phyloP scores from a whole-genome alignment of 148 eudicot genomes.

The Vaccinium macrocarpon region DNA sequence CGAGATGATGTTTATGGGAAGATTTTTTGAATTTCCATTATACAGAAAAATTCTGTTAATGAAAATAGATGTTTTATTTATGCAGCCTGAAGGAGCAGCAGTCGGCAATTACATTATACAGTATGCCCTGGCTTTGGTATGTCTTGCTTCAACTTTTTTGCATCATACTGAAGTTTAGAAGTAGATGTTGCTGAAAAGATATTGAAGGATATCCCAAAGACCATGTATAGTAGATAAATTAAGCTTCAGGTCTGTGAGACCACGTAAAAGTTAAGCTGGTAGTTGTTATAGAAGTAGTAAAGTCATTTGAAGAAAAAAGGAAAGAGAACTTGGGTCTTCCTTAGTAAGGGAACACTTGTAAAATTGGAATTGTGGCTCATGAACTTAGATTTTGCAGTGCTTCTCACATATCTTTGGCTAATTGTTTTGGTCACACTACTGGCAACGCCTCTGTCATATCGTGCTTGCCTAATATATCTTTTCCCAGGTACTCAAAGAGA shows the following conservation, averaged over 20 bases:
- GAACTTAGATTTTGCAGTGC: neutral
- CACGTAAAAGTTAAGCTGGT: neutral
- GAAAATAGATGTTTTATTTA: slow-evolving; percentile 14
- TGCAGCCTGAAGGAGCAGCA: slow-evolving; percentile 99
- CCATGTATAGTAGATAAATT: neutral
- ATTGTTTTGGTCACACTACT: neutral
- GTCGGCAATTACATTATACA: slow-evolving; percentile 84
- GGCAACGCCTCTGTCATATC: neutral
- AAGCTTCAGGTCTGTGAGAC: neutral
- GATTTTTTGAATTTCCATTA: neutral
- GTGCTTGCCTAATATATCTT: neutral
- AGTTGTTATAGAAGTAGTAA: neutral
- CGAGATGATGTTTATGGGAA: neutral
- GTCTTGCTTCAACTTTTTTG: slow-evolving; percentile 17
- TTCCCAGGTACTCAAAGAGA: slow-evolving; percentile 91
- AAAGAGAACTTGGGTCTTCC: neutral
- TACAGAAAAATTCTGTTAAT: neutral
- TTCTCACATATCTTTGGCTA: neutral
- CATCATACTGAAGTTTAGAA: neutral
- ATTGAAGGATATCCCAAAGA: neutral
- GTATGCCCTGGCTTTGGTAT: slow-evolving; percentile 97
- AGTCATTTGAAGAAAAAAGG: neutral
- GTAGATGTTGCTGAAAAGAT: neutral
- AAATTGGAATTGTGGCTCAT: neutral
- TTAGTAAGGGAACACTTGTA: neutral